Evolutionary conservation across 257 asterid species (phyloP), one percentile per base, ranked within the genome.

Genomic region (Cordia subcordata): DNA sequence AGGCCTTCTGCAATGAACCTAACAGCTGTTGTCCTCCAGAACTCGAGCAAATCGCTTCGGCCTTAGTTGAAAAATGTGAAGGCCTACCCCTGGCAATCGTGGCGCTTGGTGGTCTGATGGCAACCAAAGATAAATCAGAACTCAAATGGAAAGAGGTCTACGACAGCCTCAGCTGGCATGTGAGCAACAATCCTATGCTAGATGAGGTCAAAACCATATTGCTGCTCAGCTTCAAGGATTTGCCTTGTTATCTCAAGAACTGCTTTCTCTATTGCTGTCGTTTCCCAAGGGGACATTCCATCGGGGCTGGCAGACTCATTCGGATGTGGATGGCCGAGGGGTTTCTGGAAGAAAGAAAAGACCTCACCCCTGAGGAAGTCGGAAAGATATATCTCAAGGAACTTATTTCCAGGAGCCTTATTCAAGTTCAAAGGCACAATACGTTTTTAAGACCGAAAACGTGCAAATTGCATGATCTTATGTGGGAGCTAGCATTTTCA

Each of bases 301-400:
- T 72, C 14, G 46, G 42, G 22, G 47, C 59, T 15, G 47, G 54
- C 56, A 72, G 27, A 39, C 58, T 72, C 42, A 57, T 67, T 38
- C 61, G 65, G 14, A 64, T 72, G 17, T 72, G 77, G 77, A 47
- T 67, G 37, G 73, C 70, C 3, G 77, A 72, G 50, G 77, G 73
- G 13, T 67, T 72, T 53, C 13, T 72, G 16, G 46, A 38, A 10
- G 58, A 66, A 42, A 37, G 62, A 15, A 52, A 40, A 57, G 64
- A 60, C 13, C 19, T 49, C 46, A 44, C 63, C 5, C 4, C 58
- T 33, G 77, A 72, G 38, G 70, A 66, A 55, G 73, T 72, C 10
- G 73, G 63, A 3, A 65, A 72, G 37, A 61, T 55, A 4, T 63
- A 72, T 40, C 65, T 72, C 14, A 32, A 20, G 13, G 76, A 71